Percentiles rank a stretch among this genome's conserved stretches.
Evolutionary conservation across 2,329 filamentous ascomycete genomes (phyloP).

Genomic region (Aspergillus sp.): DNA sequence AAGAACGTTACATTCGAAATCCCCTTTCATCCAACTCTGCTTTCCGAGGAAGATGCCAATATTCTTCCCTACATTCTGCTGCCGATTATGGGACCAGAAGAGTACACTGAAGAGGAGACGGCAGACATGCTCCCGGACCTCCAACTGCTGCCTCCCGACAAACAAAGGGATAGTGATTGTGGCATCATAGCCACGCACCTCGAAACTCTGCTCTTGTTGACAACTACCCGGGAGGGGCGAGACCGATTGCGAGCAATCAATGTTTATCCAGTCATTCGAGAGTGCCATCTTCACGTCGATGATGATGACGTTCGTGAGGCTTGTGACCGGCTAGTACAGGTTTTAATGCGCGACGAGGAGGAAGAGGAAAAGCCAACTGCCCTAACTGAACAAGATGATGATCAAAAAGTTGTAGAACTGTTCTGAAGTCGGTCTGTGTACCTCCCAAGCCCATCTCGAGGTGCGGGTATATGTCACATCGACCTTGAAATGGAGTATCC

Average conservation of each 20-base stretch:
- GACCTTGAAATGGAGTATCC: not conserved
- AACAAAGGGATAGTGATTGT: constrained; percentile 77
- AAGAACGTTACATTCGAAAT: constrained; percentile 92
- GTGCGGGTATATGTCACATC: not conserved
- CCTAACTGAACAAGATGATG: constrained; percentile 46
- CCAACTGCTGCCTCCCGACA: constrained; percentile 87
- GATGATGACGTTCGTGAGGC: constrained; percentile 81
- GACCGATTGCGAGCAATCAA: constrained; percentile 75
- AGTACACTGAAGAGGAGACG: constrained; percentile 84
- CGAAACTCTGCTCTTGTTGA: constrained; percentile 83
- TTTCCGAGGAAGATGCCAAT: constrained; percentile 74
- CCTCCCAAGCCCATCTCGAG: not conserved
- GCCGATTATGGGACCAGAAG: constrained; percentile 84
- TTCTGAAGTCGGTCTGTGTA: constrained; percentile 43
- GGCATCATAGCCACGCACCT: constrained; percentile 84
- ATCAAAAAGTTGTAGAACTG: constrained; percentile 51
- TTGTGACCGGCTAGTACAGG: constrained; percentile 87
- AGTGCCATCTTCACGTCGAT: constrained; percentile 77
- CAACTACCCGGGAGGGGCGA: constrained; percentile 75
- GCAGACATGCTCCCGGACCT: constrained; percentile 86
- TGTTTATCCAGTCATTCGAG: constrained; percentile 87
- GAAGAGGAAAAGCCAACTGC: constrained; percentile 53
- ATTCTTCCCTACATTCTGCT: constrained; percentile 87
- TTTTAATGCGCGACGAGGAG: constrained; percentile 80
- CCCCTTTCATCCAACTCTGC: constrained; percentile 69